These are phyloP conservation scores for Aspergillus tanneri DNA, from an alignment of 2,329 filamentous ascomycete genomes.

Conservation along the genomic window DNA sequence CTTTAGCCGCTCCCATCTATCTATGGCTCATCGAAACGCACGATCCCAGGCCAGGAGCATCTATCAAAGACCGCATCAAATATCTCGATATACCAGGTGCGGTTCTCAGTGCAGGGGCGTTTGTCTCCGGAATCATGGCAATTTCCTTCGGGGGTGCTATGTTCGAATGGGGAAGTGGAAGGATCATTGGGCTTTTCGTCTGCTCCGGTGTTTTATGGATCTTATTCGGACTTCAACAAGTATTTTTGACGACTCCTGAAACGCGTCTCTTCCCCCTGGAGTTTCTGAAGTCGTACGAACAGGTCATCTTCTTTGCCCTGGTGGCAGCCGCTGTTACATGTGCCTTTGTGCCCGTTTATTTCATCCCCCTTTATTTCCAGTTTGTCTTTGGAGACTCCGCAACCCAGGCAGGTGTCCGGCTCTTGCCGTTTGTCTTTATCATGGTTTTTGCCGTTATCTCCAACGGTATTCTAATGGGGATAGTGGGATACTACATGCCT, in stretches of 20 bases:
- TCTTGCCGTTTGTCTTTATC: constrained; percentile 30
- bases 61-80: neutral
- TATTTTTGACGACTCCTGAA: constrained; percentile 45
- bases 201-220: constrained; percentile 47
- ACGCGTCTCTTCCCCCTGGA: constrained; percentile 52
- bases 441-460: constrained; percentile 22
- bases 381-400: constrained; percentile 48
- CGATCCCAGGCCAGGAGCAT: neutral
- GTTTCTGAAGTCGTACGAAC: constrained; percentile 40
- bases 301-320: constrained; percentile 46
- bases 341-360: constrained; percentile 48
- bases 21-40: constrained; percentile 26
- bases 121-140: constrained; percentile 49
- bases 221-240: constrained; percentile 44
- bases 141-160: constrained; percentile 53
- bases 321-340: constrained; percentile 38
- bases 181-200: constrained; percentile 36
- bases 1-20: constrained; percentile 32
- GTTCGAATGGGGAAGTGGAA: constrained; percentile 49
- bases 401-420: constrained; percentile 28
- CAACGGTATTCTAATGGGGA: constrained; percentile 25
- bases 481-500: constrained; percentile 20
- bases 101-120: constrained; percentile 47
- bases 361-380: constrained; percentile 56
- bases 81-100: constrained; percentile 23